Evolutionary conservation across 1,284 basidiomycete species (phyloP).

Genomic region (Inonotus hispidus): DNA sequence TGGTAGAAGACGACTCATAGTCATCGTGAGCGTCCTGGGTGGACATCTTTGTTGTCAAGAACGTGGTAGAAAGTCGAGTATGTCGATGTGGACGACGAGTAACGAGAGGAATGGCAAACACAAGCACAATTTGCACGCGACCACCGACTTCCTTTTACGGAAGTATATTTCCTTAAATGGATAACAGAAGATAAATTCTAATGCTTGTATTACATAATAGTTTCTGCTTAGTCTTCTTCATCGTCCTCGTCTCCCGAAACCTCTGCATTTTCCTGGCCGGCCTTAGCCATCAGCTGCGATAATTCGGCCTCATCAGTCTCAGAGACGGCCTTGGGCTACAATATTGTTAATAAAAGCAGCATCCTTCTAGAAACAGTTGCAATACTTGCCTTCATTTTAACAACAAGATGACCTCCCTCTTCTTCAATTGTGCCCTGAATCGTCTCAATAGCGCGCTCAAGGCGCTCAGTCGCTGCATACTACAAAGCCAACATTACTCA

Average conservation of each 20-base stretch:
- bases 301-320: conserved; percentile 95
- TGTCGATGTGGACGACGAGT: neutral
- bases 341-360: neutral
- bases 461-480: conserved; percentile 86
- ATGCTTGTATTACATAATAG: neutral
- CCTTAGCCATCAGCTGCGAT: conserved; percentile 91
- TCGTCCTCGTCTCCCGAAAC: conserved; percentile 93
- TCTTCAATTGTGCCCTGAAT: conserved; percentile 84
- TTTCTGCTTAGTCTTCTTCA: conserved; percentile 40
- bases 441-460: conserved; percentile 90
- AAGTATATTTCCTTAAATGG: neutral
- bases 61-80: neutral
- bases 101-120: neutral
- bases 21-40: conserved; percentile 22
- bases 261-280: conserved; percentile 86
- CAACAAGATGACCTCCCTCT: conserved; percentile 79
- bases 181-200: neutral
- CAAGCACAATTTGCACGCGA: conserved; percentile 1
- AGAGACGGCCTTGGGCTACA: conserved; percentile 91
- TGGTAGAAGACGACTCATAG: conserved; percentile 23
- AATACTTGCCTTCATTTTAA: conserved; percentile 90
- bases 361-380: too few species aligned
- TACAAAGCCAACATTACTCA: conserved; percentile 23
- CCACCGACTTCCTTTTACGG: neutral
- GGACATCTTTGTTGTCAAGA: conserved; percentile 1